Evolutionary conservation across 768 basidiomycete genomes (phyloP).

Genomic region (Pulveroboletus sp.): DNA sequence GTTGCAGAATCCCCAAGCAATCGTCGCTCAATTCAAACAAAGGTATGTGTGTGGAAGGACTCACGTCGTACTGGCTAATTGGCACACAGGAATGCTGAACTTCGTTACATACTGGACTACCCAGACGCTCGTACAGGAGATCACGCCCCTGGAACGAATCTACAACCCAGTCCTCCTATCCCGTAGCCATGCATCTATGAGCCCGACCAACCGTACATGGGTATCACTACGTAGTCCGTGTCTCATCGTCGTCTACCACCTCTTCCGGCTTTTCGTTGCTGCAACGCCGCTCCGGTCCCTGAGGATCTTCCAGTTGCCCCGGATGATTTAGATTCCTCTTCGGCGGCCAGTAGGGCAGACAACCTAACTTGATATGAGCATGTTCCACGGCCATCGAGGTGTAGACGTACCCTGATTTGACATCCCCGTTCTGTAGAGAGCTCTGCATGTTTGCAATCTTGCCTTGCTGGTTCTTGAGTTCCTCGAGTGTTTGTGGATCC

Average conservation of each 20-base stretch:
- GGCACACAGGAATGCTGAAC: conserved; percentile 43
- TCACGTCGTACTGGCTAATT: conserved; percentile 7
- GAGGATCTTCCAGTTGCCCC: conserved; percentile 17
- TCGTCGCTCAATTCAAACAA: conserved; percentile 63
- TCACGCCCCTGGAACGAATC: conserved; percentile 4
- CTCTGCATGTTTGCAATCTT: conserved; percentile 52
- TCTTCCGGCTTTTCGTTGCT: conserved; percentile 35
- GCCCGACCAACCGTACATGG: neutral
- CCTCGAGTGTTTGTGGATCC: conserved; percentile 66
- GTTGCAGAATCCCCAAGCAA: conserved; percentile 41
- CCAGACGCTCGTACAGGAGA: conserved; percentile 25
- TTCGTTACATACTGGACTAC: conserved; percentile 58
- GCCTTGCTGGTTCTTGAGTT: conserved; percentile 58
- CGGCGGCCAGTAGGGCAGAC: conserved; percentile 41
- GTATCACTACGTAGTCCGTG: too few species aligned
- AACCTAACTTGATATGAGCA: conserved; percentile 31
- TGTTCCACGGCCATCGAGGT: neutral
- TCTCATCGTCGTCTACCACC: conserved; percentile 33
- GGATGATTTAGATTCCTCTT: conserved; percentile 35
- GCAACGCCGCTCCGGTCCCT: conserved; percentile 20
- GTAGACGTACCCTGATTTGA: conserved; percentile 50
- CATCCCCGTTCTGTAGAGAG: conserved; percentile 55
- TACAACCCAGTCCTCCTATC: conserved; percentile 11
- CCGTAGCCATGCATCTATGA: neutral
- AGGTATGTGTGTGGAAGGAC: conserved; percentile 43